These are phyloP conservation scores for Hyaloperonospora arabidopsidis DNA, from an alignment of 352 stramenopile species.

Conservation along the genomic window DNA sequence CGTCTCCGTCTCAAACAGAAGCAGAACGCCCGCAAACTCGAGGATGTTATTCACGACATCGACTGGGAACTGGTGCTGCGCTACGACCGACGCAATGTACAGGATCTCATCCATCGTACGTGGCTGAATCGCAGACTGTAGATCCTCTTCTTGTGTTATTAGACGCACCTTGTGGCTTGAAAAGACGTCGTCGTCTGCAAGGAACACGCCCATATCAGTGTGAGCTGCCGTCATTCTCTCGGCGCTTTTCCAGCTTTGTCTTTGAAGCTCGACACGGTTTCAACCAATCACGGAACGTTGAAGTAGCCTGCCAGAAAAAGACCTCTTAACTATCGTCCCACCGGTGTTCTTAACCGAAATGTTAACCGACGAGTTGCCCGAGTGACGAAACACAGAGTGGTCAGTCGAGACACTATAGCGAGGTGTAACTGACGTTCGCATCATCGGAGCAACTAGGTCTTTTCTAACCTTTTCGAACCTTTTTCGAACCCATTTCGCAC, in stretches of 20 bases:
- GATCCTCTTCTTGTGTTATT: slow-evolving; percentile 21
- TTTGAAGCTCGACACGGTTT: neutral
- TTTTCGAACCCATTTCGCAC: slow-evolving; percentile 11
- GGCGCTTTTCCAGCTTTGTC: neutral
- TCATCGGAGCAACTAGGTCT: neutral
- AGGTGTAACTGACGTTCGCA: neutral
- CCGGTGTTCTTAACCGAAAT: too few species aligned
- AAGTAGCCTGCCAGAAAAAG: neutral
- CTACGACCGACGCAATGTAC: slow-evolving; percentile 36
- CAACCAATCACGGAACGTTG: slow-evolving; percentile 12
- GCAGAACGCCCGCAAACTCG: slow-evolving; percentile 41
- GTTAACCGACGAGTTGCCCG: too few species aligned
- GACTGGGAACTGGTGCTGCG: slow-evolving; percentile 27
- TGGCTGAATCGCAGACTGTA: slow-evolving; percentile 9
- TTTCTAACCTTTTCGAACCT: neutral
- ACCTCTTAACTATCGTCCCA: neutral
- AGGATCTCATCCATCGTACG: slow-evolving; percentile 20
- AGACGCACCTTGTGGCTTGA: slow-evolving; percentile 12
- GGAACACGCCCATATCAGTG: slow-evolving; percentile 27
- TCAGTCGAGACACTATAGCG: too few species aligned
- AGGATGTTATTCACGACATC: slow-evolving; percentile 44
- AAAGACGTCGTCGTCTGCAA: slow-evolving; percentile 30
- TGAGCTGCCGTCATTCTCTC: slow-evolving; percentile 9
- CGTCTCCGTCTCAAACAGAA: slow-evolving; percentile 40
- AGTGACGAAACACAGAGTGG: too few species aligned